A percentile compares a stretch with the other conserved stretches of the same genome.
Conservation (phyloP, 805 yeast species). For the Ogataea ramenticola region DNA sequence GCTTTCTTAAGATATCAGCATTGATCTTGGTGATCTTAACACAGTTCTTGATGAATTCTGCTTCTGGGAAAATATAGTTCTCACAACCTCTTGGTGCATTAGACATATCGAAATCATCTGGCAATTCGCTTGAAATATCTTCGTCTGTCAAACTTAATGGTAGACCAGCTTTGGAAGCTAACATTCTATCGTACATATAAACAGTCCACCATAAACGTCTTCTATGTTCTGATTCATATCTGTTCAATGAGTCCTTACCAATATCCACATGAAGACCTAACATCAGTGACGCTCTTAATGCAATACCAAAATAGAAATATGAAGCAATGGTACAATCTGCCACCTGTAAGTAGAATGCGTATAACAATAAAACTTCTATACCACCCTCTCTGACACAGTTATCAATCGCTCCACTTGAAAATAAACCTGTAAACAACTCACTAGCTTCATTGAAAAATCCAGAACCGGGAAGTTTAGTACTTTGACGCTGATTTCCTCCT, state of each 20-base stretch:
- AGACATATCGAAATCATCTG: conserved; percentile 62
- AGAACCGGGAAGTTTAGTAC: conserved; percentile 59
- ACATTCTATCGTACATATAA: conserved; percentile 51
- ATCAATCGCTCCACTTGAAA: conserved; percentile 75
- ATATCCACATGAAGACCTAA: conserved; percentile 81
- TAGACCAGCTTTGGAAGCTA: conserved; percentile 74
- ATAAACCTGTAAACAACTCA: conserved; percentile 68
- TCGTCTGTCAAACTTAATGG: conserved; percentile 76
- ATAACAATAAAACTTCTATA: conserved; percentile 63
- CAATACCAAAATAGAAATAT: conserved; percentile 73
- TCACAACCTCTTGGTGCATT: conserved; percentile 53
- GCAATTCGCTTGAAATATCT: conserved; percentile 72
- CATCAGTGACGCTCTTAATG: conserved; percentile 62
- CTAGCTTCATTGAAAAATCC: conserved; percentile 75
- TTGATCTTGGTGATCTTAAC: conserved; percentile 74
- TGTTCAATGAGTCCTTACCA: conserved; percentile 49
- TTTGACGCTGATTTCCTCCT: neutral
- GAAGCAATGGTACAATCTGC: conserved; percentile 82
- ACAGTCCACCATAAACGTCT: conserved; percentile 34
- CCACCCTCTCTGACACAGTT: conserved; percentile 76
- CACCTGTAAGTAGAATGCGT: conserved; percentile 75
- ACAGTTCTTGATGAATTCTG: conserved; percentile 69
- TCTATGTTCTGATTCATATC: conserved; percentile 48
- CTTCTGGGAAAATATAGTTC: conserved; percentile 69
- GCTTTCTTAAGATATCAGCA: conserved; percentile 59